Evolutionary conservation across 768 basidiomycete genomes (phyloP).

Genomic region (Boletellus ananas): DNA sequence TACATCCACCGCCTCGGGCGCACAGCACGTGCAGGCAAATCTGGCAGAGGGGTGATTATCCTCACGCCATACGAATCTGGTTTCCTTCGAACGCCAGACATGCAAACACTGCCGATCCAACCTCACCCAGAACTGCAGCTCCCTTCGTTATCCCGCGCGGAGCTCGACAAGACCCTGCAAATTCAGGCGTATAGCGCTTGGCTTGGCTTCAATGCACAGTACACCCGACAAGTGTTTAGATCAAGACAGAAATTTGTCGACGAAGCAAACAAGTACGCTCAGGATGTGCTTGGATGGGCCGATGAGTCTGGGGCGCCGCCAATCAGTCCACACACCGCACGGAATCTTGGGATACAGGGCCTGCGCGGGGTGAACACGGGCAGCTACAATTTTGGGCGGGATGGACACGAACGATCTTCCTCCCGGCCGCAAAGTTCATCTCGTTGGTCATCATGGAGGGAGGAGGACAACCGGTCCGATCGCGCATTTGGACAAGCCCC

Average conservation of each 20-base stretch:
- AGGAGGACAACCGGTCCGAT: neutral
- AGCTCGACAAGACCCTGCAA: constrained; percentile 40
- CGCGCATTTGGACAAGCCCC: neutral
- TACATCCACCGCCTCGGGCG: constrained; percentile 79
- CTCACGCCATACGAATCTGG: constrained; percentile 47
- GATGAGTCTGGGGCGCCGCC: constrained; percentile 32
- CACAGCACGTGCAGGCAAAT: constrained; percentile 69
- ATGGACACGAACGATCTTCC: constrained; percentile 2
- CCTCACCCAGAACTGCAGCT: constrained; percentile 24
- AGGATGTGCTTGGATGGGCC: constrained; percentile 37
- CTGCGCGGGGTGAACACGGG: constrained; percentile 25
- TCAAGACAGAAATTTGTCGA: constrained; percentile 38
- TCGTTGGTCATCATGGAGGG: constrained; percentile 10
- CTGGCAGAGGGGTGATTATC: constrained; percentile 56
- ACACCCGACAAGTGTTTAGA: constrained; percentile 37
- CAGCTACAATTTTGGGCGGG: neutral
- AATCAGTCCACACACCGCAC: constrained; percentile 42
- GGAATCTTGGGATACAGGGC: constrained; percentile 49
- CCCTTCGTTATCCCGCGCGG: constrained; percentile 20
- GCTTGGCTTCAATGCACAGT: constrained; percentile 55
- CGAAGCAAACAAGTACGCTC: constrained; percentile 36
- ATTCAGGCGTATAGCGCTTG: constrained; percentile 50
- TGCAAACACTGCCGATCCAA: constrained; percentile 40
- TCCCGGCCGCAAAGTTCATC: constrained; percentile 2
- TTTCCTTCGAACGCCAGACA: constrained; percentile 43